Evolutionary conservation across 2,329 filamentous ascomycete species (phyloP).

Genomic region (Arthrobotrys iridis): DNA sequence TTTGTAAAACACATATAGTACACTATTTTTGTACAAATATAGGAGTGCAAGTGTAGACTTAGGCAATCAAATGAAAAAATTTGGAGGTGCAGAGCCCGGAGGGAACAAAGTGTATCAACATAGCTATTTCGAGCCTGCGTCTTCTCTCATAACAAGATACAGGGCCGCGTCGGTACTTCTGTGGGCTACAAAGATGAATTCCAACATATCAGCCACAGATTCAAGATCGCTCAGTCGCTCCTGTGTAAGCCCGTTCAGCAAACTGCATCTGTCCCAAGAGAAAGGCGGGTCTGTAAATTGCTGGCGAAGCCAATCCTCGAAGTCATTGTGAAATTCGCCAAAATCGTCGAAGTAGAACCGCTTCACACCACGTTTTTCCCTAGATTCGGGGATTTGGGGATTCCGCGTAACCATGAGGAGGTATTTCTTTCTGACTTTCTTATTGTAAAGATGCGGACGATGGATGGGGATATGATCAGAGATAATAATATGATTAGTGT

Average conservation of each 20-base stretch:
- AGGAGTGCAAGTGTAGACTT: too few relatives aligned
- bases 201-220: neutral
- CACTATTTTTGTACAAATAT: too few relatives aligned
- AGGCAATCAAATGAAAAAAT: too few relatives aligned
- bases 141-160: constrained; percentile 9
- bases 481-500: too few relatives aligned
- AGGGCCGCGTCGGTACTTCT: neutral
- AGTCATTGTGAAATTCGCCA: neutral
- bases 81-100: too few relatives aligned
- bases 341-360: neutral
- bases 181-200: neutral
- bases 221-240: neutral
- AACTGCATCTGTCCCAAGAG: neutral
- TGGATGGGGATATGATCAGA: too few relatives aligned
- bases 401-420: neutral
- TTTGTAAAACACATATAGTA: too few relatives aligned
- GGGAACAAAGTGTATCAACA: too few relatives aligned
- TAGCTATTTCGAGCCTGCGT: too few relatives aligned
- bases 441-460: neutral
- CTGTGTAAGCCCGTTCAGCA: neutral
- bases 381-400: neutral
- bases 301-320: neutral
- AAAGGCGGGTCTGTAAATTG: neutral
- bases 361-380: neutral
- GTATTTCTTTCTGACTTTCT: neutral